Evolutionary conservation across 2,329 filamentous ascomycete genomes (phyloP), one percentile per base, ranked within the genome.

Genomic region (Cladorrhinum sp.): DNA sequence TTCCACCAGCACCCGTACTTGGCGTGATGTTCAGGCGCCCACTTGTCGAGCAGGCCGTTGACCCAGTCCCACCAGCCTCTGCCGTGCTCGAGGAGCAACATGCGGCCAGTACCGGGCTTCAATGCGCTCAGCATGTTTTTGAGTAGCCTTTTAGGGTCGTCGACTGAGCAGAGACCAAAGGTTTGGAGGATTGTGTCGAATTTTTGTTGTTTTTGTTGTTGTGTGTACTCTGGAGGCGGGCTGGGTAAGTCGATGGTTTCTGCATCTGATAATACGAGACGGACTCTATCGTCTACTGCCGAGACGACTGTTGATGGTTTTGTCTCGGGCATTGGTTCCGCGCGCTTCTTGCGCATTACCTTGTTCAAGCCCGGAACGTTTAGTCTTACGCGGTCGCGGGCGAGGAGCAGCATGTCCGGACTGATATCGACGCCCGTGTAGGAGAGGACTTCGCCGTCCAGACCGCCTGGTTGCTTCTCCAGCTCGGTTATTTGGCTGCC

Each of bases 1-100:
- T 88, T 88, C 85, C 85, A 88, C 85, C 85, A 88, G 74, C 85
- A 88, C 2, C 85, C 85, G 68, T 84, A 88, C 66, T 81, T 79
- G 22, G 76, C 74, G 60, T 85, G 86, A 67, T 88, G 85, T 22
- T 74, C 73, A 16, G 73, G 72, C 0, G 85, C 85, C 59, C 79
- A 78, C 63, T 73, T 75, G 72, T 88, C 85, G 29, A 88, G 72
- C 18, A 83, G 66, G 9, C 75, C 72, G 68, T 88, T 87, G 32
- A 88, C 73, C 57, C 83, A 74, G 5, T 77, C 75, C 71, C 77
- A 85, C 68, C 73, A 77, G 16, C 82, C 83, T 62, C 82, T 80
- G 23, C 85, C 85, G 73, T 88, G 85, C 72, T 88, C 85, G 8
- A 88, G 73, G 53, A 88, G 74, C 36, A 87, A 70, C 67, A 88